phyloP scores from a whole-genome alignment of 768 basidiomycete species.

The Suillus variegatus region DNA sequence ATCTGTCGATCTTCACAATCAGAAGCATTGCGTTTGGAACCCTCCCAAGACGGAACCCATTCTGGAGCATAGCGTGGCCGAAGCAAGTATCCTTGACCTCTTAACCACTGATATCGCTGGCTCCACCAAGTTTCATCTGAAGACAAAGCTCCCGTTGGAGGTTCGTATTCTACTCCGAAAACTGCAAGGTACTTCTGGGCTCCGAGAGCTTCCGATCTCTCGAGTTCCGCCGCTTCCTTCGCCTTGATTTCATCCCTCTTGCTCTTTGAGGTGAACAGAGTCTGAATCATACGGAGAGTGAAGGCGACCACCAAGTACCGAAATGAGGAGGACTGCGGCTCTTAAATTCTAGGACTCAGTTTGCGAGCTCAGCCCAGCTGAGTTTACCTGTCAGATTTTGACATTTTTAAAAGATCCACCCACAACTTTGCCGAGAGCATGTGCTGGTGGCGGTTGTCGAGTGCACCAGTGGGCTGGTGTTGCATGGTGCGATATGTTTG shows the following conservation, averaged over 20 bases:
- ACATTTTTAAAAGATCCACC: too few relatives aligned
- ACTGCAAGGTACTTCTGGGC: neutral
- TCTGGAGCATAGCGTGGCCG: constrained; percentile 32
- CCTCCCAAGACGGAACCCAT: constrained; percentile 37
- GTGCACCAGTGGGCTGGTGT: too few relatives aligned
- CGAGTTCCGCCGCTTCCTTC: neutral
- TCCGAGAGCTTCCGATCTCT: neutral
- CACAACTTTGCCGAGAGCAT: too few relatives aligned
- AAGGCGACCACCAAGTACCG: too few relatives aligned
- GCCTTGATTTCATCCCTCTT: neutral
- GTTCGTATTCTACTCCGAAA: neutral
- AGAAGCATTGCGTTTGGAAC: neutral
- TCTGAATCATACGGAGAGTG: too few relatives aligned
- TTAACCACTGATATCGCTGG: constrained; percentile 31
- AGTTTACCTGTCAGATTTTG: too few relatives aligned
- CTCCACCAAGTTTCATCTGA: constrained; percentile 13
- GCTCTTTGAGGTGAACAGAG: too few relatives aligned
- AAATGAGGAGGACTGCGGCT: too few relatives aligned
- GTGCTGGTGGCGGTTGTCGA: too few relatives aligned
- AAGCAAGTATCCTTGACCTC: constrained; percentile 31
- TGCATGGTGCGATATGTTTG: too few relatives aligned
- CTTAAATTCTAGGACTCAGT: too few relatives aligned
- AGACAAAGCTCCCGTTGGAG: neutral
- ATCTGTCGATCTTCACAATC: constrained; percentile 13
- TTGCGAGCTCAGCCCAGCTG: too few relatives aligned